phyloP scores from a whole-genome alignment of 2,329 filamentous ascomycete species.

The Fusarium nanum region DNA sequence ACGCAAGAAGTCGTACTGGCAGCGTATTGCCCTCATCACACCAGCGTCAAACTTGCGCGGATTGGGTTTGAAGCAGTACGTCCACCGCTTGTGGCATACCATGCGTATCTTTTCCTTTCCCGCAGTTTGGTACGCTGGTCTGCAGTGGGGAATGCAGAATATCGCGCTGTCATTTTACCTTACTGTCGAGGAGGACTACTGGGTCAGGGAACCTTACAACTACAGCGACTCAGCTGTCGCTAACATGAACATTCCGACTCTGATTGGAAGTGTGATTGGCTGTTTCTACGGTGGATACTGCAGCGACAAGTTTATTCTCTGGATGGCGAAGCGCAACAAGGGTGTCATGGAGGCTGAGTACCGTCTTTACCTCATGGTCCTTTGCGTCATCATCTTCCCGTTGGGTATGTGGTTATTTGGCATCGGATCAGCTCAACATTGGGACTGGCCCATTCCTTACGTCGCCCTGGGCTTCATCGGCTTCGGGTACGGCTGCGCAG shows the following conservation, averaged over 20 bases:
- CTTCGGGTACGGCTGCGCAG: constrained; percentile 69
- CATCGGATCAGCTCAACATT: constrained; percentile 62
- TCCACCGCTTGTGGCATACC: constrained; percentile 64
- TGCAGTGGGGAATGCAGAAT: constrained; percentile 70
- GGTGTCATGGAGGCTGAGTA: constrained; percentile 68
- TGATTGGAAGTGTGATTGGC: constrained; percentile 66
- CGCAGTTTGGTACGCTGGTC: constrained; percentile 66
- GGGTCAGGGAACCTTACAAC: constrained; percentile 65
- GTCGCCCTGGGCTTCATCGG: constrained; percentile 68
- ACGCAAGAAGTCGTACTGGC: constrained; percentile 61
- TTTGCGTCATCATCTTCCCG: constrained; percentile 62
- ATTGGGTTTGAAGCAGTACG: constrained; percentile 65
- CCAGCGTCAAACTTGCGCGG: constrained; percentile 65
- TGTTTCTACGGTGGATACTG: constrained; percentile 69
- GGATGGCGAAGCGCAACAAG: constrained; percentile 64
- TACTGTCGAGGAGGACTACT: constrained; percentile 67
- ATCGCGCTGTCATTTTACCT: constrained; percentile 70
- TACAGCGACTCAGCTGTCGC: constrained; percentile 65
- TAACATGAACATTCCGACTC: constrained; percentile 67
- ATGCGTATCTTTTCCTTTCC: constrained; percentile 68
- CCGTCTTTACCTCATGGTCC: constrained; percentile 63
- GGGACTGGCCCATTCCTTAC: constrained; percentile 65
- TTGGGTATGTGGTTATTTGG: constrained; percentile 65
- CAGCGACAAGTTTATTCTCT: constrained; percentile 66
- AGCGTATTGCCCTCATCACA: constrained; percentile 67